phyloP scores from a whole-genome alignment of 2,329 filamentous ascomycete species.

The Fusarium anguioides region DNA sequence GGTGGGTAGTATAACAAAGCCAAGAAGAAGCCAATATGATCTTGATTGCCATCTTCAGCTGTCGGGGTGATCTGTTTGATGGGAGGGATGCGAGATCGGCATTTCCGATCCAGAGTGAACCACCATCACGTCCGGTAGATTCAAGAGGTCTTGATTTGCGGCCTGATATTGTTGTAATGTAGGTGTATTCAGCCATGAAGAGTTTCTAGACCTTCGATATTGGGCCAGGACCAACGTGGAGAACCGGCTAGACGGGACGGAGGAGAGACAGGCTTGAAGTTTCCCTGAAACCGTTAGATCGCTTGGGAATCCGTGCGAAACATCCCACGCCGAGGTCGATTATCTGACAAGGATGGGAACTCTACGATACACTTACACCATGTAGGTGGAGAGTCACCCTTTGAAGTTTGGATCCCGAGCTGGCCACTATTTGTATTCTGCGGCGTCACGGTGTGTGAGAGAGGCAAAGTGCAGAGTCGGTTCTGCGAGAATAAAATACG shows the following conservation, averaged over 20 bases:
- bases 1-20: not conserved
- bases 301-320: conserved; percentile 14
- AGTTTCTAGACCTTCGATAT: conserved; percentile 2
- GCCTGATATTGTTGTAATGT: conserved; percentile 1
- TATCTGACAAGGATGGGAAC: conserved; percentile 13
- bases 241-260: conserved; percentile 36
- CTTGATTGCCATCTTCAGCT: conserved; percentile 18
- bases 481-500: not conserved
- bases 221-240: not conserved
- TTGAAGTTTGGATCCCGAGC: conserved; percentile 3
- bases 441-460: conserved; percentile 1
- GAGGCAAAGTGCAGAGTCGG: conserved; percentile 34
- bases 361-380: not conserved
- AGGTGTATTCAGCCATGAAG: conserved; percentile 4
- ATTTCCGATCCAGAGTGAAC: conserved; percentile 25
- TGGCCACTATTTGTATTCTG: conserved; percentile 10
- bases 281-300: conserved; percentile 10
- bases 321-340: conserved; percentile 25
- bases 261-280: not conserved
- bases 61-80: conserved; percentile 18
- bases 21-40: conserved; percentile 3
- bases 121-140: not conserved
- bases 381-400: conserved; percentile 14
- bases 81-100: conserved; percentile 38
- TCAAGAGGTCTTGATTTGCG: conserved; percentile 1